Evolutionary conservation across 495 filamentous ascomycete species (phyloP), one percentile per base, ranked within the genome.

Genomic region (Penicillium longicatenatum): DNA sequence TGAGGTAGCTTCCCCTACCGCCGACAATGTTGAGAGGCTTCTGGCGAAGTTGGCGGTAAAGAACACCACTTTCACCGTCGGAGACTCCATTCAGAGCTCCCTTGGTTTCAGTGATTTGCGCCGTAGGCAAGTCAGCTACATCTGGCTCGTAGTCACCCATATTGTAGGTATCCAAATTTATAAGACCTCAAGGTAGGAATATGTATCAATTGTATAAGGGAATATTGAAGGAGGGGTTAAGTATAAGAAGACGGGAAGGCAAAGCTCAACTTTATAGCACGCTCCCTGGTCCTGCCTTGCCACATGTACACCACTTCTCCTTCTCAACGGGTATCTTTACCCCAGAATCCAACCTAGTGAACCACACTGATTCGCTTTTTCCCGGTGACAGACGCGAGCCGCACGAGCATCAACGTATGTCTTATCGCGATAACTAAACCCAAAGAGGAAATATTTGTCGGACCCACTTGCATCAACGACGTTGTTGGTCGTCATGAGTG

Each of bases 401-500:
- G 31, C 17, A n/a, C n/a, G n/a, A 21, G 33, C 20, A 19, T 16
- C 21, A 6, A 5, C 11, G 35, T 16, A 35, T n/a, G 30, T 43
- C 51, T 62, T 65, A 54, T 56, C 50, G 21, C 22, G 12, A 51
- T 31, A 17, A 41, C 67, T 65, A 69, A 26, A 21, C 67, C 59
- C 48, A 24, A 69, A 67, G 54, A 51, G 67, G 67, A 65, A 67
- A 60, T 61, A 47, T 67, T 69, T 67, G 67, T 69, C 67, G 67
- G 67, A 65, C 64, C 67, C 67, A 67, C 61, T 16, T 29, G 9
- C 31, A 29, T 19, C 19, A 46, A 46, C 41, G 20, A 10, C 22
- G 6, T 30, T 31, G 48, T 51, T 51, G 48, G 29, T 51, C 26
- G 29, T 50, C 46, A 45, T 7, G 12, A 17, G 16, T 21, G 20